Evolutionary conservation across 768 basidiomycete genomes (phyloP).

Genomic region (Leccinum subgranulosum): DNA sequence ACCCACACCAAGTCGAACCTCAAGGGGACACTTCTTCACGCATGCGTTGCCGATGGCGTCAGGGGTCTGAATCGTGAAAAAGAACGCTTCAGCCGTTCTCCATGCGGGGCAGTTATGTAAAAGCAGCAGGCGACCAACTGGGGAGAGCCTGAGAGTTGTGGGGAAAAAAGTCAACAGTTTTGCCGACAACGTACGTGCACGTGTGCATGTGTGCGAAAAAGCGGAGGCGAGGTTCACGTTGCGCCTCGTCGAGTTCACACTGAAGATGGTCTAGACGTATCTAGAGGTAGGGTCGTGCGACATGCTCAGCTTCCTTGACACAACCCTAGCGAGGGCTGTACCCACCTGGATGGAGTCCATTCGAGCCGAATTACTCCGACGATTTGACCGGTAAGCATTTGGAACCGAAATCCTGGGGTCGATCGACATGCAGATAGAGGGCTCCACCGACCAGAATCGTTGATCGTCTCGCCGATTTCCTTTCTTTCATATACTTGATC

Average conservation of each 20-base stretch:
- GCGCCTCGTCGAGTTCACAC: background rate
- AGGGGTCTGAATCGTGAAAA: background rate
- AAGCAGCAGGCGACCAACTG: background rate
- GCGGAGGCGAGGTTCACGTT: background rate
- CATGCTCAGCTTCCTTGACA: background rate
- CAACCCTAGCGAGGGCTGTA: background rate
- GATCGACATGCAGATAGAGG: background rate
- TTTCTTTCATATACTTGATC: background rate
- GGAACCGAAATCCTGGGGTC: background rate
- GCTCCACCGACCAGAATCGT: background rate
- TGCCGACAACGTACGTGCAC: background rate
- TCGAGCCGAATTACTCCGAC: background rate
- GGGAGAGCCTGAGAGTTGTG: background rate
- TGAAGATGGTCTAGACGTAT: background rate
- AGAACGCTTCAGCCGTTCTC: background rate
- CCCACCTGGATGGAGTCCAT: background rate
- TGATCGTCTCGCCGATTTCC: background rate
- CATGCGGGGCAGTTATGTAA: conserved; percentile 5
- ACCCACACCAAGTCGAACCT: conserved; percentile 9
- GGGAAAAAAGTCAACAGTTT: background rate
- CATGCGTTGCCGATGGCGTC: background rate
- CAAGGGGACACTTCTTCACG: background rate
- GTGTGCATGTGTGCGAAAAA: background rate
- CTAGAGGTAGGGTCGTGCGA: background rate
- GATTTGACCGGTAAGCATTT: background rate